Percentiles rank a stretch among this genome's conserved stretches.
Evolutionary conservation across 805 yeast species (phyloP).

Genomic region (Scheffersomyces coipomensis): DNA sequence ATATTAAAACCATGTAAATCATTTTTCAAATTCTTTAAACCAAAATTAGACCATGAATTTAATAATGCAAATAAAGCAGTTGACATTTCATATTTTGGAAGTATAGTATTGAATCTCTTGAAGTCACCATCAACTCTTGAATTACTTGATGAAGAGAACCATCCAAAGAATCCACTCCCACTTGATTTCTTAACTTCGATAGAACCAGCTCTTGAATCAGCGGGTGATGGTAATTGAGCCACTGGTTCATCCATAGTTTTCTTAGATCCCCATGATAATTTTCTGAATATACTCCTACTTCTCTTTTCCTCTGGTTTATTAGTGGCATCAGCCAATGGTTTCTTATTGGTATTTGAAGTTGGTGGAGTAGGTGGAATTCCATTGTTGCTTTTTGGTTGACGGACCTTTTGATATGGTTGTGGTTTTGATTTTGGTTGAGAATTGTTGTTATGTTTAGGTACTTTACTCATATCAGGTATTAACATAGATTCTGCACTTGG

Average conservation of each 20-base stretch:
- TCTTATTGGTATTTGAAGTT: constrained; percentile 11
- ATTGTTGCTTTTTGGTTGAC: constrained; percentile 14
- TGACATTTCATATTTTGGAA: constrained; percentile 55
- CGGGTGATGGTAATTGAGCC: constrained; percentile 34
- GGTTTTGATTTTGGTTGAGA: constrained; percentile 6
- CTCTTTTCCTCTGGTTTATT: constrained; percentile 28
- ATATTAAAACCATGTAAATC: constrained; percentile 44
- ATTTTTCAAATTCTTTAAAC: constrained; percentile 54
- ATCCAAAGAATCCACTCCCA: constrained; percentile 33
- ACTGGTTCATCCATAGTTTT: constrained; percentile 31
- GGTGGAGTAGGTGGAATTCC: constrained; percentile 19
- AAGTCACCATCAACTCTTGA: constrained; percentile 24
- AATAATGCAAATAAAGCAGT: constrained; percentile 63
- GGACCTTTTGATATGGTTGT: constrained; percentile 21
- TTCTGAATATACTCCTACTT: constrained; percentile 45
- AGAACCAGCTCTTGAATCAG: constrained; percentile 26
- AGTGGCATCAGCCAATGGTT: constrained; percentile 36
- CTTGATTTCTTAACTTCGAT: constrained; percentile 24
- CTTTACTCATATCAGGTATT: constrained; percentile 22
- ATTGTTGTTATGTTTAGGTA: constrained; percentile 4
- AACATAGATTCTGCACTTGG: constrained; percentile 38
- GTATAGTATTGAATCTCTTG: constrained; percentile 34
- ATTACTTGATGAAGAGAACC: constrained; percentile 35
- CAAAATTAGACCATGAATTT: constrained; percentile 69
- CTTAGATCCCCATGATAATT: constrained; percentile 50